These are phyloP conservation scores for Ogataea degrootiae DNA, from an alignment of 805 yeast genomes.

Conservation along the genomic window DNA sequence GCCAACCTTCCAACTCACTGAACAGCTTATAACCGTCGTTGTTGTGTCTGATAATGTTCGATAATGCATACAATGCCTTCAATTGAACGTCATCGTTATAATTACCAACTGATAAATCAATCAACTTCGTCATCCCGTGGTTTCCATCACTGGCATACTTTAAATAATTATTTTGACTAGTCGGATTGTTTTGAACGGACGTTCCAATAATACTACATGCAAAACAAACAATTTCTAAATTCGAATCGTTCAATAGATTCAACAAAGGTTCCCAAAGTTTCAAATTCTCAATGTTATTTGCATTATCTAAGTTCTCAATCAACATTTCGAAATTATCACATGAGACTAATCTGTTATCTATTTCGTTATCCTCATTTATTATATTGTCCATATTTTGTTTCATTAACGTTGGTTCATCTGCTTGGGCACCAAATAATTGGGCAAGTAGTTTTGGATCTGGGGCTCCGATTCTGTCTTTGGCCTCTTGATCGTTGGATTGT, in stretches of 20 bases:
- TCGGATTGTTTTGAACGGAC: constrained; percentile 87
- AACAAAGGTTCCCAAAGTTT: constrained; percentile 69
- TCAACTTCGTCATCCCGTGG: constrained; percentile 41
- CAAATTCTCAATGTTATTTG: constrained; percentile 82
- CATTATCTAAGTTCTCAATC: constrained; percentile 90
- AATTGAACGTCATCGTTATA: constrained; percentile 34
- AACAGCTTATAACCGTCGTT: constrained; percentile 52
- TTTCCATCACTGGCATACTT: constrained; percentile 37
- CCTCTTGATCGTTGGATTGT: constrained; percentile 67
- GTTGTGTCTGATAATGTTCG: constrained; percentile 70
- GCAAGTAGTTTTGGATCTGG: constrained; percentile 79
- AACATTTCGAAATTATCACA: constrained; percentile 91
- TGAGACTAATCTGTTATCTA: constrained; percentile 67
- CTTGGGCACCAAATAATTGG: constrained; percentile 67
- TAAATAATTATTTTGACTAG: constrained; percentile 63
- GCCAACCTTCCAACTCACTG: constrained; percentile 59
- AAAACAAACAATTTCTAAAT: constrained; percentile 43
- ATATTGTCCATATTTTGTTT: constrained; percentile 64
- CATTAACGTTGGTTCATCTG: constrained; percentile 90
- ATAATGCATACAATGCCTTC: constrained; percentile 75
- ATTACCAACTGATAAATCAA: constrained; percentile 29
- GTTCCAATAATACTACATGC: constrained; percentile 80
- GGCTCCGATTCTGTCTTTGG: constrained; percentile 54
- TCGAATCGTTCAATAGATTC: constrained; percentile 41
- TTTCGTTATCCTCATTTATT: constrained; percentile 48